Percentiles rank a stretch among this genome's conserved stretches.
These are phyloP conservation scores for Solanum gracilifrons DNA, from an alignment of 257 asterid species.

Conservation along the genomic window DNA sequence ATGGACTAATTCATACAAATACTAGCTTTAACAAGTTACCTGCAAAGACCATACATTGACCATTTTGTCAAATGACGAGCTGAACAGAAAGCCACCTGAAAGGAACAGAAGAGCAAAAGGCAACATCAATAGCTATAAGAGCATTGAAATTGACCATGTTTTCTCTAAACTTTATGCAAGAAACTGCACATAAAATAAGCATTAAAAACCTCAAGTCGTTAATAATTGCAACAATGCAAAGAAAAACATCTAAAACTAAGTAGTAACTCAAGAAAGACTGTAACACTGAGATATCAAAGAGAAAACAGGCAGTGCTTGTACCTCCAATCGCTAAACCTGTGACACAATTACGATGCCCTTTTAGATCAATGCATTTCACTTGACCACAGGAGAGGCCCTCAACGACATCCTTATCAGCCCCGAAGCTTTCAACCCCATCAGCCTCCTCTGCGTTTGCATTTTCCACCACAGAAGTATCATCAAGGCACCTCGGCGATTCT, in stretches of 20 bases:
- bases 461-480: slow-evolving; percentile 13
- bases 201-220: not conserved
- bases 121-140: not conserved
- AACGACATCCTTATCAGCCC: slow-evolving; percentile 26
- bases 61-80: slow-evolving; percentile 79
- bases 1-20: not conserved
- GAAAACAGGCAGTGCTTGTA: slow-evolving; percentile 1
- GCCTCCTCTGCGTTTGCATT: slow-evolving; percentile 13
- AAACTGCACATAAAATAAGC: not conserved
- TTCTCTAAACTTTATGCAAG: not conserved
- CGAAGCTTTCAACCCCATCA: slow-evolving; percentile 13
- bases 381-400: slow-evolving; percentile 37
- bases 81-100: slow-evolving; percentile 83
- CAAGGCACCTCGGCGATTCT: not conserved
- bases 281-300: not conserved
- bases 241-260: not conserved
- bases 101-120: not conserved
- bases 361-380: slow-evolving; percentile 53
- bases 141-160: not conserved
- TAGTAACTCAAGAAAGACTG: not conserved
- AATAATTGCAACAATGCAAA: not conserved
- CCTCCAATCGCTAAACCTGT: slow-evolving; percentile 79
- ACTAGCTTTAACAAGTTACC: slow-evolving; percentile 28
- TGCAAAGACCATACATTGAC: slow-evolving; percentile 83
- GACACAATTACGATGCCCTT: slow-evolving; percentile 69